phyloP scores from a whole-genome alignment of 345 rosid genomes.

The Litchi chinensis region DNA sequence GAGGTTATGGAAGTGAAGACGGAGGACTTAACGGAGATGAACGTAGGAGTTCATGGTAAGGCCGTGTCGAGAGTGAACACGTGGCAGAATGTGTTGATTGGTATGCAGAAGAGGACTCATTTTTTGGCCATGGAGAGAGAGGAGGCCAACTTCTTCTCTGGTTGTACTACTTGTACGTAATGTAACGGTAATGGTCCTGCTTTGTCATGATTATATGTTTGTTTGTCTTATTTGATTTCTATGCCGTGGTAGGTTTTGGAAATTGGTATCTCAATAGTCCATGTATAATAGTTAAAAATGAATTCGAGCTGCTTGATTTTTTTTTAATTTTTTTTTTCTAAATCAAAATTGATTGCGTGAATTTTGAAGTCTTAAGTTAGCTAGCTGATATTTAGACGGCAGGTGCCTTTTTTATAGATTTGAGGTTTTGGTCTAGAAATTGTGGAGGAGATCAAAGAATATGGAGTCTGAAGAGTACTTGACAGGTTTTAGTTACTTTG shows the following conservation, averaged over 20 bases:
- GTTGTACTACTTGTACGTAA: not conserved
- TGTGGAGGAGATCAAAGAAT: not conserved
- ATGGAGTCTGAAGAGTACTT: not conserved
- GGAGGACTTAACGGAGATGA: conserved; percentile 73
- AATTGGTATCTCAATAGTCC: too few relatives aligned
- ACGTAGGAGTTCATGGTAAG: conserved; percentile 67
- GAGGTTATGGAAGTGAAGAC: conserved; percentile 66
- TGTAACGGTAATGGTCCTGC: not conserved
- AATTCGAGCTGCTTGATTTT: too few relatives aligned
- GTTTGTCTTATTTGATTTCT: not conserved
- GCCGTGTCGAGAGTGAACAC: conserved; percentile 76
- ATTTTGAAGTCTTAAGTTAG: not conserved
- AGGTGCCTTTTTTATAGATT: not conserved
- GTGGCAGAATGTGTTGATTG: conserved; percentile 72
- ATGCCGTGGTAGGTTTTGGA: too few relatives aligned
- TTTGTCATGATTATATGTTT: not conserved
- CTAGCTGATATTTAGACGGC: not conserved
- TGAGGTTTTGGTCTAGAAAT: not conserved
- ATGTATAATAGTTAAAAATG: too few relatives aligned
- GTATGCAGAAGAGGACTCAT: conserved; percentile 61
- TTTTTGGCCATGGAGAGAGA: conserved; percentile 27
- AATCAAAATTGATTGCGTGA: too few relatives aligned
- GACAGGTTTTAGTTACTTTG: not conserved
- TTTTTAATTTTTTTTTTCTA: too few relatives aligned
- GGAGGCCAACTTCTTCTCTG: not conserved